Evolutionary conservation across 345 rosid species (phyloP).

Genomic region (Citrus sinensis): DVS_A1.0 CM039163.1:10579501-10580000

Average conservation of each 20-base stretch:
- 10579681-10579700: no score
- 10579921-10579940: conserved; percentile 23
- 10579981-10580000: background rate
- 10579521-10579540: background rate
- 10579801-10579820: background rate
- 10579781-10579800: background rate
- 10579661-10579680: no score
- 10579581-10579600: background rate
- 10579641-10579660: background rate
- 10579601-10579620: background rate
- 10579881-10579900: background rate
- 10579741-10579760: background rate
- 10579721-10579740: background rate
- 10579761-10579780: background rate
- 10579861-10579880: background rate
- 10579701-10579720: background rate
- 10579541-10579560: background rate
- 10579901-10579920: conserved; percentile 21
- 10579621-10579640: background rate
- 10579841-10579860: background rate
- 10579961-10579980: conserved; percentile 13
- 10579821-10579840: background rate
- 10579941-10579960: conserved; percentile 15
- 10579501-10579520: background rate
- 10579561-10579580: background rate